phyloP scores from a whole-genome alignment of 108 stramenopile genomes.

The Skeletonema potamos region DNA sequence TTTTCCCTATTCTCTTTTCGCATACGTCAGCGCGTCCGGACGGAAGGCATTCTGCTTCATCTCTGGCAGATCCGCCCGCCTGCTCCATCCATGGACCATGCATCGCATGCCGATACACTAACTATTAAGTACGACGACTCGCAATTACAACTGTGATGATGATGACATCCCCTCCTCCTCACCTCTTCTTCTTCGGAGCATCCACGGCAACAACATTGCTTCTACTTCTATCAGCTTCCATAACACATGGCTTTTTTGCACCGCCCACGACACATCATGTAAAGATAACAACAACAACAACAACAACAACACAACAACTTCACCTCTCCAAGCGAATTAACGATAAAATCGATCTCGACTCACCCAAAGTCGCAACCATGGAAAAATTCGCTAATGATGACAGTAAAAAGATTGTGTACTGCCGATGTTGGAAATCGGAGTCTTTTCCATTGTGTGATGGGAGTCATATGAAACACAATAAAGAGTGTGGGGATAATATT shows the following conservation, averaged over 20 bases:
- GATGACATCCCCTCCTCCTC: background rate
- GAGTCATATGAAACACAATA: conserved; percentile 69
- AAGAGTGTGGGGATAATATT: conserved; percentile 81
- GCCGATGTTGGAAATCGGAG: conserved; percentile 82
- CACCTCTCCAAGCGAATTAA: conserved; percentile 43
- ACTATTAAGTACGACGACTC: too few relatives aligned
- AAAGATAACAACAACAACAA: background rate
- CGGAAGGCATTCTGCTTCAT: too few relatives aligned
- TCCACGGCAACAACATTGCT: background rate
- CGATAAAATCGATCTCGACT: conserved; percentile 48
- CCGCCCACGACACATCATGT: background rate
- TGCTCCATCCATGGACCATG: too few relatives aligned
- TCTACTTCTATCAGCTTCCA: background rate
- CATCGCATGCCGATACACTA: too few relatives aligned
- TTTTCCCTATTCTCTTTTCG: too few relatives aligned
- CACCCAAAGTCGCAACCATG: conserved; percentile 50
- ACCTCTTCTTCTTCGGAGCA: background rate
- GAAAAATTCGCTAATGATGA: conserved; percentile 34
- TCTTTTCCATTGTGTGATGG: conserved; percentile 86
- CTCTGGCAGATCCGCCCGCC: too few relatives aligned
- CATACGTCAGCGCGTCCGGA: too few relatives aligned
- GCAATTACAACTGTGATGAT: background rate
- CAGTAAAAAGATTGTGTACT: conserved; percentile 59
- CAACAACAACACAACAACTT: background rate
- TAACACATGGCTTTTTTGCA: background rate